phyloP scores from a whole-genome alignment of 305 asterid genomes.

The Solanum aculeatissimum region DNA sequence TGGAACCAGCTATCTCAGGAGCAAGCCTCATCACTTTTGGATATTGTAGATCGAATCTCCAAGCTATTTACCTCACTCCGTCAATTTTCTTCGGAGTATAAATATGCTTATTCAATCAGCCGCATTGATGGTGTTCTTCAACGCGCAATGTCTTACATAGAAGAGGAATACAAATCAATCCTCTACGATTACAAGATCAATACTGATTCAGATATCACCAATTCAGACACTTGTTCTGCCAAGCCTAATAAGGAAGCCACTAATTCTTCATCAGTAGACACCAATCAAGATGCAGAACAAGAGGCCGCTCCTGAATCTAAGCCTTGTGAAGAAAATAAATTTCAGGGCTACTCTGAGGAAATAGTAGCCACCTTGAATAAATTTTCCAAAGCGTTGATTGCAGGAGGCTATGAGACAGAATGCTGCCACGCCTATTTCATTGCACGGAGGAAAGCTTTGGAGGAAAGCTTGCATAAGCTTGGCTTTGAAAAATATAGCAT shows the following conservation, averaged over 20 bases:
- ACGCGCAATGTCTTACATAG: conserved; percentile 62
- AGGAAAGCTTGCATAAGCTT: conserved; percentile 35
- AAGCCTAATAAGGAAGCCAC: neutral
- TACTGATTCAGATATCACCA: neutral
- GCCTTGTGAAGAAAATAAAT: neutral
- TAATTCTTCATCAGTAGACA: neutral
- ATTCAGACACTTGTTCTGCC: neutral
- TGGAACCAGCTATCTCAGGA: conserved; percentile 43
- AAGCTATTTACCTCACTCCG: conserved; percentile 27
- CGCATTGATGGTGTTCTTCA: conserved; percentile 52
- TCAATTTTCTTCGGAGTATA: conserved; percentile 36
- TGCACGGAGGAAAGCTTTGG: conserved; percentile 53
- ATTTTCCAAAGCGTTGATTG: conserved; percentile 40
- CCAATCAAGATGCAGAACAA: conserved; percentile 18
- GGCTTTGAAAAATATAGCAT: conserved; percentile 65
- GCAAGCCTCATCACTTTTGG: conserved; percentile 38
- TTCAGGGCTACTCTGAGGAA: conserved; percentile 43
- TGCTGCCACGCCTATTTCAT: conserved; percentile 51
- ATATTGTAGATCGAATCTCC: conserved; percentile 29
- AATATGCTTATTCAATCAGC: conserved; percentile 50
- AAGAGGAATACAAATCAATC: conserved; percentile 56
- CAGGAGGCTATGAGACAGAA: conserved; percentile 59
- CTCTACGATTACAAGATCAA: conserved; percentile 38
- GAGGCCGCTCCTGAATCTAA: conserved; percentile 1
- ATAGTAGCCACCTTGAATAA: conserved; percentile 17